Conservation (phyloP, 352 stramenopile genomes). For the Phytopythium chamaehyphon region DNA sequence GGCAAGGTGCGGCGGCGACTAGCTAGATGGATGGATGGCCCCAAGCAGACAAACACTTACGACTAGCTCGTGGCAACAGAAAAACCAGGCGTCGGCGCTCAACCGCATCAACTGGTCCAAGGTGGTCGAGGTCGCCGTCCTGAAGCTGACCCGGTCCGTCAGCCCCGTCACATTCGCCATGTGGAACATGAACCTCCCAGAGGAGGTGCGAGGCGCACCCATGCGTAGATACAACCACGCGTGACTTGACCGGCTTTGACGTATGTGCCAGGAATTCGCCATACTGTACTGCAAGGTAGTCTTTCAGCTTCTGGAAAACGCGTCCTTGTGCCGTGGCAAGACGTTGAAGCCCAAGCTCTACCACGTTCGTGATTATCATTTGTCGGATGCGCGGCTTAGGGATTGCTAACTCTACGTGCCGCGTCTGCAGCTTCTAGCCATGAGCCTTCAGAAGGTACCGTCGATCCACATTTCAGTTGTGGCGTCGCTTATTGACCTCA, state of each 20-base stretch:
- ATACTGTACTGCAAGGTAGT: constrained; percentile 70
- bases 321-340: constrained; percentile 56
- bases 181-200: constrained; percentile 77
- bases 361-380: constrained; percentile 27
- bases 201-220: constrained; percentile 36
- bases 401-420: background rate
- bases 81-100: constrained; percentile 24
- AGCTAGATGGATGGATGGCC: background rate
- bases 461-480: constrained; percentile 69
- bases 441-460: constrained; percentile 53
- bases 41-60: background rate
- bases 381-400: background rate
- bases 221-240: background rate
- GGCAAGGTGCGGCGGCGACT: constrained; percentile 22
- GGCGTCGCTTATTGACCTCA: constrained; percentile 65
- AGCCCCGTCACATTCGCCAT: constrained; percentile 58
- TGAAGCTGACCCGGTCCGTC: constrained; percentile 58
- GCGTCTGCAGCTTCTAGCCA: constrained; percentile 41
- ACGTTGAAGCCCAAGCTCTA: constrained; percentile 62
- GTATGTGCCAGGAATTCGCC: constrained; percentile 54
- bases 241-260: background rate
- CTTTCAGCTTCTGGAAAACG: constrained; percentile 64
- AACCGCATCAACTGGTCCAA: constrained; percentile 63
- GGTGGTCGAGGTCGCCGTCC: constrained; percentile 53
- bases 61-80: constrained; percentile 8